Conservation (phyloP, 805 yeast genomes). For the Metschnikowia drakensbergensis region DNA sequence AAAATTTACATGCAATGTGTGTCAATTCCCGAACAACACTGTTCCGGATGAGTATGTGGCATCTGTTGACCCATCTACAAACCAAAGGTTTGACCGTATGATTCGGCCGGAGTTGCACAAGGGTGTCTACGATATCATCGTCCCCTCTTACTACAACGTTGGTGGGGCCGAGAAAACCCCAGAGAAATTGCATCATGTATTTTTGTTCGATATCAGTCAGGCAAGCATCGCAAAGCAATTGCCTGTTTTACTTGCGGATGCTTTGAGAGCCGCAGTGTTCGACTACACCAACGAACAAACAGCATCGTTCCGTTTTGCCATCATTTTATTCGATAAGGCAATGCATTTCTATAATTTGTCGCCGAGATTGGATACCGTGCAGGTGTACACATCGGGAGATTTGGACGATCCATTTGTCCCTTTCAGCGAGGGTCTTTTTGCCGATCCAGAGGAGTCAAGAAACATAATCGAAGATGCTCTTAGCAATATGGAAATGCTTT, state of each 20-base stretch:
- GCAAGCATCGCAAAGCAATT: slow-evolving; percentile 57
- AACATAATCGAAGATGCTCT: slow-evolving; percentile 65
- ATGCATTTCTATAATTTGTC: slow-evolving; percentile 71
- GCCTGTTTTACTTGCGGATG: slow-evolving; percentile 63
- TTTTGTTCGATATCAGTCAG: slow-evolving; percentile 65
- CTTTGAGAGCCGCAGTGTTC: slow-evolving; percentile 56
- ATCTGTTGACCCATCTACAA: slow-evolving; percentile 53
- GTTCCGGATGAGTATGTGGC: slow-evolving; percentile 66
- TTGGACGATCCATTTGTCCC: slow-evolving; percentile 82
- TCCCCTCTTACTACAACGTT: slow-evolving; percentile 67
- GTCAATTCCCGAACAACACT: slow-evolving; percentile 65
- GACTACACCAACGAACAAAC: slow-evolving; percentile 20
- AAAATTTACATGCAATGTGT: slow-evolving; percentile 77
- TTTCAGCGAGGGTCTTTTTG: slow-evolving; percentile 70
- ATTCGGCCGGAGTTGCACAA: slow-evolving; percentile 70
- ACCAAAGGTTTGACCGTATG: slow-evolving; percentile 58
- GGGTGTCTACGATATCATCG: slow-evolving; percentile 84
- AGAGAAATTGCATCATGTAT: slow-evolving; percentile 60
- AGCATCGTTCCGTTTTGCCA: slow-evolving; percentile 41
- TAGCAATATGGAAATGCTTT: slow-evolving; percentile 49
- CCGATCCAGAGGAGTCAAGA: slow-evolving; percentile 66
- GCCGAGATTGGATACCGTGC: slow-evolving; percentile 51
- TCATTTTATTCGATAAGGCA: slow-evolving; percentile 70
- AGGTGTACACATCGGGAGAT: slow-evolving; percentile 62
- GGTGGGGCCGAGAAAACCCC: slow-evolving; percentile 31